These are phyloP conservation scores for Pontederia paniculata DNA, from an alignment of 176 grass and related monocot species.

Conservation along the genomic window DNA sequence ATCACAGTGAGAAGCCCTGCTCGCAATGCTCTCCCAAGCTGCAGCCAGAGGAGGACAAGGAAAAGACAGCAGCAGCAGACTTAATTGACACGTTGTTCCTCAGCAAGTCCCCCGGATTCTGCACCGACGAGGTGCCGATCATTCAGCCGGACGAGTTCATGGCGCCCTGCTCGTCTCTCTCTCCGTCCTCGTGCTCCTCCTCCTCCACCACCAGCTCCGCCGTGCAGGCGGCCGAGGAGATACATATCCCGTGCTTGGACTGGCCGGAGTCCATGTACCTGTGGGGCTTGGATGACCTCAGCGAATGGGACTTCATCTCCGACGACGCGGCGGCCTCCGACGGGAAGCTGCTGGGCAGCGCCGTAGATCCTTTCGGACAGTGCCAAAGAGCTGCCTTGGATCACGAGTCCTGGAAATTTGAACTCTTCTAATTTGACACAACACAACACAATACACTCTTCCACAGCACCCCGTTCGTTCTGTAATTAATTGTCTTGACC, in stretches of 20 bases:
- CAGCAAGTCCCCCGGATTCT: constrained; percentile 9
- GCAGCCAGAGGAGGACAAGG: neutral
- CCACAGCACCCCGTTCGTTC: too few relatives aligned
- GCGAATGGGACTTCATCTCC: constrained; percentile 22
- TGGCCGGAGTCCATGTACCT: constrained; percentile 58
- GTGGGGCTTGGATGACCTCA: constrained; percentile 47
- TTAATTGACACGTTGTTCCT: neutral
- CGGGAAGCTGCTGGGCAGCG: constrained; percentile 7
- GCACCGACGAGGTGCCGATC: constrained; percentile 18
- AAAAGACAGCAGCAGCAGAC: neutral
- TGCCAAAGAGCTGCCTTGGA: constrained; percentile 4
- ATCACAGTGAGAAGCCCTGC: neutral
- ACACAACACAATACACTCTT: too few relatives aligned
- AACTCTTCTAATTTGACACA: constrained; percentile 3
- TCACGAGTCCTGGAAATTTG: constrained; percentile 8
- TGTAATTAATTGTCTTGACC: too few relatives aligned
- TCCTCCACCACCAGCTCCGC: constrained; percentile 30
- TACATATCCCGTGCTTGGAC: constrained; percentile 28
- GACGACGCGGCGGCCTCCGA: constrained; percentile 4
- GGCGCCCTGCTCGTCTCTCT: constrained; percentile 25
- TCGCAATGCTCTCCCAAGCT: neutral
- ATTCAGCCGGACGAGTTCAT: constrained; percentile 16
- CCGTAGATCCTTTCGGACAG: neutral
- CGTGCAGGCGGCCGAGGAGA: constrained; percentile 11
- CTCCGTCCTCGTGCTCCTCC: neutral